These are phyloP conservation scores for Rostrohypoxylon terebratum DNA, from an alignment of 495 filamentous ascomycete species.

Conservation along the genomic window DNA sequence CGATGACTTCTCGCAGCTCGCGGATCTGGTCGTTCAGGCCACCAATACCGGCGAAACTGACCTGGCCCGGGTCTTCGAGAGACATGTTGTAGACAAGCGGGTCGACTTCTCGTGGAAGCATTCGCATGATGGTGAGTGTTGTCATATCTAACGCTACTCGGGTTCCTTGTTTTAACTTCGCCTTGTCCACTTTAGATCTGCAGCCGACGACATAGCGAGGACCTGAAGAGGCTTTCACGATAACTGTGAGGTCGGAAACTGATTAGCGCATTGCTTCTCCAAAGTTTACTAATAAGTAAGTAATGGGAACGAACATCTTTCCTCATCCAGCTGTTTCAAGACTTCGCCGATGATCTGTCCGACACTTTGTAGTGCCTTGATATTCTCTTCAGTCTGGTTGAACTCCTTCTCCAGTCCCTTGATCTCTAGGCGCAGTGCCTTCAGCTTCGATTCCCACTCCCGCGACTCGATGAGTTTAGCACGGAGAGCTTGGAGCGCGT, in stretches of 20 bases:
- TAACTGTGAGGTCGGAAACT: conserved; percentile 55
- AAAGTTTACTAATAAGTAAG: background rate
- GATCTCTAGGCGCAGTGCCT: conserved; percentile 89
- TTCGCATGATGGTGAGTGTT: conserved; percentile 99
- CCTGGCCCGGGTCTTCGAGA: conserved; percentile 95
- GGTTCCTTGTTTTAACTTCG: conserved; percentile 96
- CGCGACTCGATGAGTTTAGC: conserved; percentile 93
- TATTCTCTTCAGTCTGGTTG: conserved; percentile 97
- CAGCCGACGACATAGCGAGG: conserved; percentile 99
- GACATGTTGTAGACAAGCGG: conserved; percentile 99
- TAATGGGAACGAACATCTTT: conserved; percentile 80
- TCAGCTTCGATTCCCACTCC: conserved; percentile 98
- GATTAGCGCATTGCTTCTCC: conserved; percentile 15
- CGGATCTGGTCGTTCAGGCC: conserved; percentile 99
- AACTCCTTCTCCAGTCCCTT: conserved; percentile 95
- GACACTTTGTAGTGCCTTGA: conserved; percentile 99
- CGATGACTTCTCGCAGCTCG: conserved; percentile 97
- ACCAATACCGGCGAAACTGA: conserved; percentile 99
- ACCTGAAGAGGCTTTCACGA: conserved; percentile 91
- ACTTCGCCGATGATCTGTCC: conserved; percentile 99
- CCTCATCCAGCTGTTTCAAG: conserved; percentile 97
- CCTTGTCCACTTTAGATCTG: conserved; percentile 96
- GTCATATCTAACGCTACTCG: conserved; percentile 99
- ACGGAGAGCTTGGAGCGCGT: conserved; percentile 90
- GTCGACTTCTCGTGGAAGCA: conserved; percentile 98